Evolutionary conservation across 192 early-diverging fungal genomes (phyloP), one percentile per base, ranked within the genome.

Genomic region (Entomortierella parvispora): DNA sequence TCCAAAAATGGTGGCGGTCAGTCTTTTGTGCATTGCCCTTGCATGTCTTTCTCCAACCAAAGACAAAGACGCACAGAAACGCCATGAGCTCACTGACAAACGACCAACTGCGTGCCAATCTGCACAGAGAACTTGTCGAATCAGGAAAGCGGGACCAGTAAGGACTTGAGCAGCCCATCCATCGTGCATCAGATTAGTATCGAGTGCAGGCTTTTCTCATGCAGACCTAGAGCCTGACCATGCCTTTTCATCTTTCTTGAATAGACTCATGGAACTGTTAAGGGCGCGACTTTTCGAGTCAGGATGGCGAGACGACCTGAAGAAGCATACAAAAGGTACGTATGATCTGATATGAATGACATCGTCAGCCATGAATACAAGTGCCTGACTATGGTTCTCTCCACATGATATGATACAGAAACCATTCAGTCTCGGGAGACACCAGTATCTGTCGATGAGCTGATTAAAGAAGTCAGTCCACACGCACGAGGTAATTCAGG

Each of bases 81-180:
- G n/a, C 51, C 28, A 75, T 76, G 72, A 76, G 72, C 51, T 59
- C 64, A 17, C 49, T 37, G 23, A 58, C 69, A n/a, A 68, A 68
- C 51, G 72, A 76, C 53, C 64, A 76, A 3, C 33, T 76, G 25
- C 72, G 72, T 47, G 42, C 72, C 48, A 76, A 62, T 32, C 46
- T 76, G 33, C 65, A 76, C 40, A 67, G 65, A 34, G 72, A 76
- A 46, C 59, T 76, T n/a, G 72, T 76, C 50, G 72, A 67, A 40
- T 76, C 72, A 49, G 72, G 72, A 51, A 76, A 58, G 20, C 64
- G 72, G 34, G 72, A 76, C 46, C 72, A 76, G 72, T 76, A 68
- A 68, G 58, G 32, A n/a, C 3, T 23, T 33, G 9, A 40, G 34
- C 25, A n/a, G n/a, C n/a, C 2, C 15, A 23, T 1, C 3, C 34